Evolutionary conservation across 805 yeast species (phyloP).

Genomic region (Metschnikowia picachoensis): DNA sequence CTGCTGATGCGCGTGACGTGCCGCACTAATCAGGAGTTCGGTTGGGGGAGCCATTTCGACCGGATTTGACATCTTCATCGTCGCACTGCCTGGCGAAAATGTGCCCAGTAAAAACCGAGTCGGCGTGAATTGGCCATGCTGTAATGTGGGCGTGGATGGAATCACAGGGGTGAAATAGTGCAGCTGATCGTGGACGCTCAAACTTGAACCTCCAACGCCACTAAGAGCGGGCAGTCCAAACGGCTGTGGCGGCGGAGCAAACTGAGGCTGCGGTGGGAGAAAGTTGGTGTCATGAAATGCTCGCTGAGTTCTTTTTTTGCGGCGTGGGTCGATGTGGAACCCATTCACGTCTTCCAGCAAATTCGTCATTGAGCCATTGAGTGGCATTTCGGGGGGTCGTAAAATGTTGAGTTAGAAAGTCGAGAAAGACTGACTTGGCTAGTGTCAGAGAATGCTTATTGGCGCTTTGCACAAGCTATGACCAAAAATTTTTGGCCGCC

Average conservation of each 20-base stretch:
- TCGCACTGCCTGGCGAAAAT: neutral
- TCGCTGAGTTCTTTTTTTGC: slow-evolving; percentile 16
- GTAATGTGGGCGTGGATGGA: slow-evolving; percentile 3
- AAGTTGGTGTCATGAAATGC: slow-evolving; percentile 15
- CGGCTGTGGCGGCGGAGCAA: slow-evolving; percentile 3
- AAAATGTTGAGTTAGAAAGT: neutral
- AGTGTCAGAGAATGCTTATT: too few species aligned
- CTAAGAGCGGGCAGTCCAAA: slow-evolving; percentile 1
- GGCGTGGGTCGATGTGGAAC: slow-evolving; percentile 8
- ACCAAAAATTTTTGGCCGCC: too few species aligned
- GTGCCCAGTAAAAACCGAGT: neutral
- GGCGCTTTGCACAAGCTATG: too few species aligned
- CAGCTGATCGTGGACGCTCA: neutral
- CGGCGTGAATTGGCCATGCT: neutral
- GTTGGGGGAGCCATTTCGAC: slow-evolving; percentile 9
- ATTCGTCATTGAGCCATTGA: slow-evolving; percentile 9
- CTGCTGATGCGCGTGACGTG: slow-evolving; percentile 12
- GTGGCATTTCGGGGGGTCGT: slow-evolving; percentile 1
- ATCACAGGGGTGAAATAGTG: slow-evolving; percentile 6
- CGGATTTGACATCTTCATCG: slow-evolving; percentile 11
- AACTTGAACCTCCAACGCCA: neutral
- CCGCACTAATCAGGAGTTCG: slow-evolving; percentile 11
- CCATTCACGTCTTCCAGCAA: slow-evolving; percentile 13
- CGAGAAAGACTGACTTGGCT: neutral
- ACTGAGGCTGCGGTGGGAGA: slow-evolving; percentile 4